phyloP scores from a whole-genome alignment of 139 green algal genomes.

The Edaphochlamys debaryana region DNA sequence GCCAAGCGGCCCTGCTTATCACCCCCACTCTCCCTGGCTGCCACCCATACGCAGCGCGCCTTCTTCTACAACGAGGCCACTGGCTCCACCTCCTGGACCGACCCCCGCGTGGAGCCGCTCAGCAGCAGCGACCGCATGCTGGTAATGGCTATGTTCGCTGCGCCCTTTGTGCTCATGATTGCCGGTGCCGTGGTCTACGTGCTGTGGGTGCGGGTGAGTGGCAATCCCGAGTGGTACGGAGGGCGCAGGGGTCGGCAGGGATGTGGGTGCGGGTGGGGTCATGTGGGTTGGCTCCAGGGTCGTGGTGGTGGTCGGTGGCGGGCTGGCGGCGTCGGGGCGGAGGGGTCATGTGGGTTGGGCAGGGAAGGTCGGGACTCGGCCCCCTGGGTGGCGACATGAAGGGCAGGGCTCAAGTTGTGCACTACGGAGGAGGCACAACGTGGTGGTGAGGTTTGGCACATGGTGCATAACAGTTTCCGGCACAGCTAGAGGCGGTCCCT shows the following conservation, averaged over 20 bases:
- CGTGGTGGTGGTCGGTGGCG: background rate
- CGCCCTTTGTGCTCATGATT: slow-evolving; percentile 20
- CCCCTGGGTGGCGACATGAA: no score
- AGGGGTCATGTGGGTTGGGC: no score
- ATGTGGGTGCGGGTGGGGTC: background rate
- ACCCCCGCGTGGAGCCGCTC: background rate
- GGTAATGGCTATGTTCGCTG: background rate
- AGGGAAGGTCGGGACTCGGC: no score
- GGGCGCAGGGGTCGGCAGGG: background rate
- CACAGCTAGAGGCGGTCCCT: no score
- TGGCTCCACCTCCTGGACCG: slow-evolving; percentile 7
- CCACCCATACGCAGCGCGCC: slow-evolving; percentile 1
- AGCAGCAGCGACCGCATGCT: background rate
- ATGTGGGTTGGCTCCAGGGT: no score
- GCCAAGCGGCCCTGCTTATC: background rate
- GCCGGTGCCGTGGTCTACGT: slow-evolving; percentile 7
- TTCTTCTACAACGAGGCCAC: slow-evolving; percentile 26
- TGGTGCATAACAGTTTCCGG: no score
- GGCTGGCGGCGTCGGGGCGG: no score
- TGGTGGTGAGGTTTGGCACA: no score
- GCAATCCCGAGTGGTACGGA: background rate
- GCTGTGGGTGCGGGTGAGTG: slow-evolving; percentile 4
- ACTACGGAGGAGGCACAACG: no score
- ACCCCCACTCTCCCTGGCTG: background rate
- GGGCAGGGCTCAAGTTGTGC: no score